Percentiles rank a stretch among this genome's conserved stretches.
These are phyloP conservation scores for Pythium dissotocum DNA, from an alignment of 352 stramenopile genomes.

Conservation along the genomic window DNA sequence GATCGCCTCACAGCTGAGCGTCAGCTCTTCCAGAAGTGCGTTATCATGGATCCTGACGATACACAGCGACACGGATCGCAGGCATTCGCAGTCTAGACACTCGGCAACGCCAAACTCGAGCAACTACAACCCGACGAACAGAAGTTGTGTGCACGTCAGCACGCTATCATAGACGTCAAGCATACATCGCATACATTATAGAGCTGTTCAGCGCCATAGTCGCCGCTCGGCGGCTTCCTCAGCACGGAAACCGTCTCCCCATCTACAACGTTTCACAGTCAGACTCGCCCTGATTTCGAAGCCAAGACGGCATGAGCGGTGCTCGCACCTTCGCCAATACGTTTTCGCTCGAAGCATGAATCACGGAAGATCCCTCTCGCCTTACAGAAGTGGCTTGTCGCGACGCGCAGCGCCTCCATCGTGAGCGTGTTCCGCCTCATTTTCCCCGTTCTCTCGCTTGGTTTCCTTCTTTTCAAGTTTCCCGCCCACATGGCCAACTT, in stretches of 20 bases:
- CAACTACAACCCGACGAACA: slow-evolving; percentile 5
- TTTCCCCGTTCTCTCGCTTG: neutral
- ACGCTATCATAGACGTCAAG: neutral
- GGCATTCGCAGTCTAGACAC: slow-evolving; percentile 29
- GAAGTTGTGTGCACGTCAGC: neutral
- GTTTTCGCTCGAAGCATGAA: slow-evolving; percentile 20
- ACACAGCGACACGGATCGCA: slow-evolving; percentile 19
- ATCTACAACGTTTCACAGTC: neutral
- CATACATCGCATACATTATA: slow-evolving; percentile 19
- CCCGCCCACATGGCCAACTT: slow-evolving; percentile 18
- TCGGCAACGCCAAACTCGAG: slow-evolving; percentile 32
- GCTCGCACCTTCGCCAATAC: neutral
- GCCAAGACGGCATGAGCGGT: neutral
- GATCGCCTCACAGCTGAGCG: slow-evolving; percentile 7
- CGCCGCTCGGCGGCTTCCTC: slow-evolving; percentile 12
- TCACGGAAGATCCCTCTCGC: slow-evolving; percentile 23
- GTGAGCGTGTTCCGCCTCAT: neutral
- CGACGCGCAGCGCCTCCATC: slow-evolving; percentile 27
- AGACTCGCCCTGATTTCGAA: neutral
- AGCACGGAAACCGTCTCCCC: slow-evolving; percentile 21
- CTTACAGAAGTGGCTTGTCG: slow-evolving; percentile 28
- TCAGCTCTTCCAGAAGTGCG: slow-evolving; percentile 23
- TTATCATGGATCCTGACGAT: slow-evolving; percentile 10
- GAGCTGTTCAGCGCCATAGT: slow-evolving; percentile 13
- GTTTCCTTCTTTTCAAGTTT: slow-evolving; percentile 1